A percentile compares a stretch with the other conserved stretches of the same genome.
Conservation (phyloP, 345 rosid genomes). For the Acer negundo region DNA sequence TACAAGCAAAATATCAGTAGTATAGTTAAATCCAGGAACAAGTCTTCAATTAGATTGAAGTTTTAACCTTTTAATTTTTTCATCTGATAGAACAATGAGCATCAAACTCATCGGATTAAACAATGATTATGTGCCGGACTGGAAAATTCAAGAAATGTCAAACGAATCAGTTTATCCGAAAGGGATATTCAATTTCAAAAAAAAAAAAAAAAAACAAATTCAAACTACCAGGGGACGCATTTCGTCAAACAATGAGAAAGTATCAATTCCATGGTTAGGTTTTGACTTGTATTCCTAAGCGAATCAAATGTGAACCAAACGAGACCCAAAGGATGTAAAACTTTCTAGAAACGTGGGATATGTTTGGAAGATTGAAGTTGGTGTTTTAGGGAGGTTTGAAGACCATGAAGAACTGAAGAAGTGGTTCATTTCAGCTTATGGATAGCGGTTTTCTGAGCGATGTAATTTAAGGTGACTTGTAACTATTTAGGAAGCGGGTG, state of each 20-base stretch:
- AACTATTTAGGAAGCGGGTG: no score
- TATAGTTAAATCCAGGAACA: not conserved
- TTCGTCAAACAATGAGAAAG: not conserved
- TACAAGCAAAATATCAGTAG: not conserved
- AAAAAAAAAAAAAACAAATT: constrained; percentile 8
- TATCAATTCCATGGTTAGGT: not conserved
- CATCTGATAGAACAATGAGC: not conserved
- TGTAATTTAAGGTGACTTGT: no score
- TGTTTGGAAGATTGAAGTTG: no score
- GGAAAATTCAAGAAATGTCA: not conserved
- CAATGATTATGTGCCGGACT: not conserved
- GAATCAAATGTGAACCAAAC: no score
- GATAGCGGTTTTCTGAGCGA: no score
- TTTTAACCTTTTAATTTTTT: no score
- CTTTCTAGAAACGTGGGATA: no score
- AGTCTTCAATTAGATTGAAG: not conserved
- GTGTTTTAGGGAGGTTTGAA: no score
- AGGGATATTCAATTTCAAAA: constrained; percentile 13
- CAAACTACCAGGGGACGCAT: not conserved
- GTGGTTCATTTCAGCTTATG: no score
- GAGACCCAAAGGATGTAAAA: no score
- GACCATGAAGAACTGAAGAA: no score
- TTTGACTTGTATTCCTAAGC: no score
- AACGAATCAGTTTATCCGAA: not conserved
- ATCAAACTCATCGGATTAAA: not conserved